phyloP scores from a whole-genome alignment of 306 rosid genomes.

The Potentilla sterilis region DNA sequence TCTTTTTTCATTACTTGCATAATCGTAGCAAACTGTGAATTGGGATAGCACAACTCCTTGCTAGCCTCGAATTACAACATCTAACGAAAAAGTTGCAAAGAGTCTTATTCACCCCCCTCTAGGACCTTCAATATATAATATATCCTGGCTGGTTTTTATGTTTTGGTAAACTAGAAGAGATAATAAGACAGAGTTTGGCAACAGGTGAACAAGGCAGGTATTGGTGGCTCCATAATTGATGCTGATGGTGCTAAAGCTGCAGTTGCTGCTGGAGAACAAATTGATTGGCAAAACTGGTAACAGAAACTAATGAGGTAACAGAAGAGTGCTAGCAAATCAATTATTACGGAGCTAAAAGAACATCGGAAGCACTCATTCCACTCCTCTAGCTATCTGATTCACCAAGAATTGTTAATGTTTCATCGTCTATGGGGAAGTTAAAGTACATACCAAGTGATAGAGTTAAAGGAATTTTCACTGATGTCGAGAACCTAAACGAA shows the following conservation, averaged over 20 bases:
- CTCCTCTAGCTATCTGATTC: slow-evolving; percentile 57
- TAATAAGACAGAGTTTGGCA: no score
- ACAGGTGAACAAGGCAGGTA: slow-evolving; percentile 53
- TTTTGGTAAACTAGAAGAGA: no score
- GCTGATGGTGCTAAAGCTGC: slow-evolving; percentile 26
- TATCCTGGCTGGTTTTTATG: no score
- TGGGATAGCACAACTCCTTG: no score
- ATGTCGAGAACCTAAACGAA: slow-evolving; percentile 43
- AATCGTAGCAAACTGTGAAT: no score
- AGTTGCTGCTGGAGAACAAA: background rate
- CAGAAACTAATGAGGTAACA: slow-evolving; percentile 33
- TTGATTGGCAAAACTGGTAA: slow-evolving; percentile 30
- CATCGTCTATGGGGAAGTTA: slow-evolving; percentile 38
- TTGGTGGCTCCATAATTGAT: slow-evolving; percentile 26
- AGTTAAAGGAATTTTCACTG: slow-evolving; percentile 34
- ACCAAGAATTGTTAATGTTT: slow-evolving; percentile 56
- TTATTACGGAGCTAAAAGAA: slow-evolving; percentile 50
- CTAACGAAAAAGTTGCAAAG: no score
- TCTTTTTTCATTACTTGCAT: no score
- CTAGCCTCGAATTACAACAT: no score
- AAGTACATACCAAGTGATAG: slow-evolving; percentile 35
- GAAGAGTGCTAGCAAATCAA: slow-evolving; percentile 48
- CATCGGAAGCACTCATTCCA: slow-evolving; percentile 40
- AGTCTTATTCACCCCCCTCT: no score
- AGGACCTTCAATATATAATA: no score